These are phyloP conservation scores for Coccinonectria pachysandricola DNA, from an alignment of 2,329 filamentous ascomycete species.

Conservation along the genomic window DNA sequence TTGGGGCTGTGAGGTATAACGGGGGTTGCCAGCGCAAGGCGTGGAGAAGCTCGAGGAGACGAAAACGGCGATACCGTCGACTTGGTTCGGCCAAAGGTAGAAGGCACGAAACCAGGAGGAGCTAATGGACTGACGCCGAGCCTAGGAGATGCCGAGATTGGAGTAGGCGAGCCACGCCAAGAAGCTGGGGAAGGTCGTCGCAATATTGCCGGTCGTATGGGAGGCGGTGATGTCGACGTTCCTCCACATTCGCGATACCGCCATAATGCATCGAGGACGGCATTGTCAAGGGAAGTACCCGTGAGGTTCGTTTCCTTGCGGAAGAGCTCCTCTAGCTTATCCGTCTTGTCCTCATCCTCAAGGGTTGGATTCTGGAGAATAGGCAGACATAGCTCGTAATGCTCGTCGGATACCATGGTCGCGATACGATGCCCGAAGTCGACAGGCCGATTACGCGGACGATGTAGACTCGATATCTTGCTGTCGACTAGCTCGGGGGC, in stretches of 20 bases:
- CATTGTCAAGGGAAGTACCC: slow-evolving; percentile 75
- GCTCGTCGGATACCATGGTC: slow-evolving; percentile 82
- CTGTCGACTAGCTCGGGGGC: no score
- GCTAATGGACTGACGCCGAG: slow-evolving; percentile 73
- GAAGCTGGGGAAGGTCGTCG: slow-evolving; percentile 86
- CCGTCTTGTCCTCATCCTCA: slow-evolving; percentile 92
- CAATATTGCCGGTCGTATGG: slow-evolving; percentile 79
- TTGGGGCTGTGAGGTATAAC: slow-evolving; percentile 88
- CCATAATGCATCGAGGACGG: slow-evolving; percentile 85
- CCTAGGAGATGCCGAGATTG: slow-evolving; percentile 71
- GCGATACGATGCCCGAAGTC: slow-evolving; percentile 16
- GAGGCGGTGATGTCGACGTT: slow-evolving; percentile 62
- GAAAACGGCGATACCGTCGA: slow-evolving; percentile 82
- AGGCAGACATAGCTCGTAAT: slow-evolving; percentile 84
- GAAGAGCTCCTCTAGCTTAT: slow-evolving; percentile 78
- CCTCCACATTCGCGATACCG: slow-evolving; percentile 61
- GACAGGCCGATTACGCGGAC: no score
- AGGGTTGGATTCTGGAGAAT: slow-evolving; percentile 72
- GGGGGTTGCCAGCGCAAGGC: slow-evolving; percentile 81
- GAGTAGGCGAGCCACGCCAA: slow-evolving; percentile 78
- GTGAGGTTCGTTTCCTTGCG: slow-evolving; percentile 66
- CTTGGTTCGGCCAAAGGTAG: slow-evolving; percentile 63
- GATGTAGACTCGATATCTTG: no score
- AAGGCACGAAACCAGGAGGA: slow-evolving; percentile 72
- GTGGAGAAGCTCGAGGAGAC: slow-evolving; percentile 84